Conservation (phyloP, 106 monocot genomes). For the Allium cepa region DNA sequence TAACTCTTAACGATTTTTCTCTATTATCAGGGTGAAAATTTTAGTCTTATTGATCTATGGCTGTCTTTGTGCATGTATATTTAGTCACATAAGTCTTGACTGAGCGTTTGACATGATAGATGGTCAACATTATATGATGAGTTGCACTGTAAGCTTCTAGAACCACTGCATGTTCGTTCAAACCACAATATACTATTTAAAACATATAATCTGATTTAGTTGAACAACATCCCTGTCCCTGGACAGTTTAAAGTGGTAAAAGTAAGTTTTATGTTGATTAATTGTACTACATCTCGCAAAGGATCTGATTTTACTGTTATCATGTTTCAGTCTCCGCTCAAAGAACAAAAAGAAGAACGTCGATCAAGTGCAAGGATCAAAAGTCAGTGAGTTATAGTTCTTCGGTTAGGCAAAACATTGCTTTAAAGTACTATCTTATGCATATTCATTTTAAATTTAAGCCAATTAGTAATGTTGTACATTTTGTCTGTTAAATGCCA, state of each 20-base stretch:
- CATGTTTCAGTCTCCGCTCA: slow-evolving; percentile 12
- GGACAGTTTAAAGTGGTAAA: not conserved
- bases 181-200: not conserved
- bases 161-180: not conserved
- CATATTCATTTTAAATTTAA: too few species aligned
- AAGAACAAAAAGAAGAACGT: slow-evolving; percentile 5
- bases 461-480: too few species aligned
- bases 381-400: slow-evolving; percentile 2
- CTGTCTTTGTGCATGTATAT: too few species aligned
- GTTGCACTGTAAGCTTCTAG: not conserved
- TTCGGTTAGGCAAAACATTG: not conserved
- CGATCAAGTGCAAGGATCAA: slow-evolving; percentile 3
- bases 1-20: too few species aligned
- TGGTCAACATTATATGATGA: not conserved
- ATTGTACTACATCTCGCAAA: not conserved
- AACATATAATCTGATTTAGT: not conserved
- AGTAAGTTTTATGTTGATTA: not conserved
- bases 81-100: too few species aligned
- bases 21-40: too few species aligned
- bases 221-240: not conserved
- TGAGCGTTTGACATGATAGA: too few species aligned
- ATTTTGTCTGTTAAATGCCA: too few species aligned
- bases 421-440: too few species aligned
- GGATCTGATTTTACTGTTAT: slow-evolving; percentile 1
- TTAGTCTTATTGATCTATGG: too few species aligned